phyloP scores from a whole-genome alignment of 352 stramenopile genomes.

The Albugo candida region DNA sequence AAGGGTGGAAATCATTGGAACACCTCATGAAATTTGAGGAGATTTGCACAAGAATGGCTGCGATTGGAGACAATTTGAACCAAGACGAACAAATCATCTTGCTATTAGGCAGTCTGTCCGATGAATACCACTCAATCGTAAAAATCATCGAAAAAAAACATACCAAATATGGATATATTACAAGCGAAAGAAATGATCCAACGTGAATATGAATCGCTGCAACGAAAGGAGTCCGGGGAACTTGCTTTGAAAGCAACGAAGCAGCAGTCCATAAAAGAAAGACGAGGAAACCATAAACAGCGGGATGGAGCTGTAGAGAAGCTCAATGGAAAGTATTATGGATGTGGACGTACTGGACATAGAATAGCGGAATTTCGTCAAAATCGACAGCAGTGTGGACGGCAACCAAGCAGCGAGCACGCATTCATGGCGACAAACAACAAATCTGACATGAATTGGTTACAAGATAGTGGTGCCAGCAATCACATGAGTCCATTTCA shows the following conservation, averaged over 20 bases:
- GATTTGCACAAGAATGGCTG: constrained; percentile 4
- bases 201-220: constrained; percentile 2
- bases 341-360: not conserved
- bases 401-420: no score
- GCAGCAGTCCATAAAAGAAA: not conserved
- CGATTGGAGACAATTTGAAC: constrained; percentile 3
- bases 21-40: constrained; percentile 11
- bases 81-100: constrained; percentile 6
- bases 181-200: constrained; percentile 11
- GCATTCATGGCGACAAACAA: no score
- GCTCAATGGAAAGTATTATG: not conserved
- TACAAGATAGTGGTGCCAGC: no score
- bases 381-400: no score
- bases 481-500: no score
- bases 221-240: not conserved
- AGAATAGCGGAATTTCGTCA: not conserved
- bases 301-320: no score
- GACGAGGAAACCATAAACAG: no score
- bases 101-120: constrained; percentile 2
- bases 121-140: constrained; percentile 10
- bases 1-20: constrained; percentile 5
- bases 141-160: constrained; percentile 8
- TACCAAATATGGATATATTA: constrained; percentile 2
- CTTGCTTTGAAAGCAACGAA: not conserved
- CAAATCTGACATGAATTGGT: no score